Base-by-base conservation (phyloP, 169 alveolate species). In the Plasmodium gaboni region DNA sequence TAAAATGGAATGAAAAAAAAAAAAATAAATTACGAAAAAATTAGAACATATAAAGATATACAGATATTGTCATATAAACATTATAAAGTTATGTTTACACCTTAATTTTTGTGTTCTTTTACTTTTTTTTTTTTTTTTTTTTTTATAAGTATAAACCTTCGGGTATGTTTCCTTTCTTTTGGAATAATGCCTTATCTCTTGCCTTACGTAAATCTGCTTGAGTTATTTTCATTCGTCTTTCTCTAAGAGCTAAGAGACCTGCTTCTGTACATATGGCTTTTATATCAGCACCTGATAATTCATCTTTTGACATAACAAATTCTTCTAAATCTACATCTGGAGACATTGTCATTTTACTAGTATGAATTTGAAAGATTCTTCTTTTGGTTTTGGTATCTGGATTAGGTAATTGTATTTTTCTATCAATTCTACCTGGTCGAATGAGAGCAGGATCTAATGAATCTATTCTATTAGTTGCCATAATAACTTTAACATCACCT, bases 401-500 rank as follows among this genome's bases (percentile, higher is more conserved):
- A 48, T 96, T 94, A 12, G 99, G 99, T 87, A 99, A 96, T 88
- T 98, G 99, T 48, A 99, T 99, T 95, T 99, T 99, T 76, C 99
- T 96, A 94, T 99, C 99, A 87, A 99, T 98, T 85, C 99, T 96
- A 48, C 99, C 99, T 1, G 99, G 99, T 63, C 99, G 94, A 59
- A 99, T 98, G 80, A 99, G 94, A 22, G 99, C 99, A 9, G 99
- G 99, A 87, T 99, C 99, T 28, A 98, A 96, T 1, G 99, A 92
- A 80, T 99, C 99, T 26, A 98, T 98, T 88, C 98, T 95, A 95
- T 99, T 99, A 0, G 99, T 98, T 5, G 99, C 99, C 98, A 98
- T 95, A 92, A 98, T 98, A 53, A 98, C 99, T 95, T 99, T 99
- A 78, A 99, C 99, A 89, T 99, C 99, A 10, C 99, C 97, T 85